Conservation (phyloP, 495 filamentous ascomycete species). For the Usnea hakonensis region DNA sequence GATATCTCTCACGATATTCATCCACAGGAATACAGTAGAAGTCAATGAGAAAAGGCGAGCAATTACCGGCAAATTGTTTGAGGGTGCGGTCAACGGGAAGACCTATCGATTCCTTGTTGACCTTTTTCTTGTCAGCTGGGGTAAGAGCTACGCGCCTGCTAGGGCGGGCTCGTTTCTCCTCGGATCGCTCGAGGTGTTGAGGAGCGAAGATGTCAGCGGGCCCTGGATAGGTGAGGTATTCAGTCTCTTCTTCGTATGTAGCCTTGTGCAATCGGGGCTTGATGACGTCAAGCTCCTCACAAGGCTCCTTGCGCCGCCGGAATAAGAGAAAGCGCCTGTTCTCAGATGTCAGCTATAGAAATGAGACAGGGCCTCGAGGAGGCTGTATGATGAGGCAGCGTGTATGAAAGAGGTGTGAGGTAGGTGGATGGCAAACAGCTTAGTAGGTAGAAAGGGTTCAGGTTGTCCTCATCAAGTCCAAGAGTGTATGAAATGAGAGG, state of each 20-base stretch:
- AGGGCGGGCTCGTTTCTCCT: background rate
- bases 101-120: background rate
- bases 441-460: background rate
- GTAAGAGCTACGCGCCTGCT: background rate
- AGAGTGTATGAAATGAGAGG: background rate
- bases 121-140: background rate
- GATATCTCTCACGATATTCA: background rate
- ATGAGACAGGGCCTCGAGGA: background rate
- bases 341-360: background rate
- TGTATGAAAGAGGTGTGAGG: background rate
- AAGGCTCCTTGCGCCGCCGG: background rate
- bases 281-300: background rate
- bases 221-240: background rate
- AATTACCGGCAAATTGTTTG: background rate
- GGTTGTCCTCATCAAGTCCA: background rate
- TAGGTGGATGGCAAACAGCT: background rate
- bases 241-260: background rate
- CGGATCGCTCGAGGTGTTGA: background rate
- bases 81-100: background rate
- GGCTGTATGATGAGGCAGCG: background rate
- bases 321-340: background rate
- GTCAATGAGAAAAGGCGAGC: background rate
- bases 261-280: background rate
- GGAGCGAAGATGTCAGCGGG: background rate
- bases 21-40: background rate